Evolutionary conservation across 2,329 filamentous ascomycete genomes (phyloP).

Genomic region (Lasiodiplodia hormozganensis): DNA sequence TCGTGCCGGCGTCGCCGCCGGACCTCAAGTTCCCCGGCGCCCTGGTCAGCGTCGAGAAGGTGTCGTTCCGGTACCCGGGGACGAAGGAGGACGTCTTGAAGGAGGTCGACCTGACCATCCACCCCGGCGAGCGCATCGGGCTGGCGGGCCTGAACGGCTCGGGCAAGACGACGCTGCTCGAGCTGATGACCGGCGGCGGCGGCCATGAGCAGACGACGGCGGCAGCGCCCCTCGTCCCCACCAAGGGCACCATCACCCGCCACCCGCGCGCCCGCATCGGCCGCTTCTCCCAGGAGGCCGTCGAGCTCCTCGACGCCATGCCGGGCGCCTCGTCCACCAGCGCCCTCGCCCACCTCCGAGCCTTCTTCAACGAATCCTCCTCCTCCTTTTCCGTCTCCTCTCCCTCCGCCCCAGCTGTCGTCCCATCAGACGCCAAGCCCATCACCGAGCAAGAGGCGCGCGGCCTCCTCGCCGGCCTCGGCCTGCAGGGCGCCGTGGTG

Average conservation of each 20-base stretch:
- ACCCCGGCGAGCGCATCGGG: slow-evolving; percentile 76
- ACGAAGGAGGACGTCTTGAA: slow-evolving; percentile 56
- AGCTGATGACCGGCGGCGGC: slow-evolving; percentile 59
- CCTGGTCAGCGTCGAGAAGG: slow-evolving; percentile 74
- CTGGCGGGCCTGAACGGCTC: slow-evolving; percentile 81
- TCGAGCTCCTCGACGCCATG: slow-evolving; percentile 69
- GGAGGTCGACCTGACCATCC: slow-evolving; percentile 71
- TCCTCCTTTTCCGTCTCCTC: slow-evolving; percentile 58
- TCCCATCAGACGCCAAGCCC: neutral
- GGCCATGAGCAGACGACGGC: slow-evolving; percentile 24
- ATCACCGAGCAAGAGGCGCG: slow-evolving; percentile 72
- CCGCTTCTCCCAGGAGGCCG: slow-evolving; percentile 82
- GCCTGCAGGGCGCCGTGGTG: slow-evolving; percentile 72
- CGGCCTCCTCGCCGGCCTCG: slow-evolving; percentile 70
- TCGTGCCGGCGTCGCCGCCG: slow-evolving; percentile 66
- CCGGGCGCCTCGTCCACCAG: slow-evolving; percentile 61
- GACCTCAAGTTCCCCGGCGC: slow-evolving; percentile 78
- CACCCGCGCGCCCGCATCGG: slow-evolving; percentile 75
- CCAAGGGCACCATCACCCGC: slow-evolving; percentile 65
- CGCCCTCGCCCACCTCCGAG: slow-evolving; percentile 65
- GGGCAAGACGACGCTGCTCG: slow-evolving; percentile 81
- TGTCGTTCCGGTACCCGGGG: slow-evolving; percentile 68
- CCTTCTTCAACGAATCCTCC: neutral
- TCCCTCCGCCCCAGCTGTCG: slow-evolving; percentile 44
- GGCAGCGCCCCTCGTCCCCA: slow-evolving; percentile 53